Evolutionary conservation across 176 grass and related monocot species (phyloP).

Genomic region (Oryza meridionalis): DNA sequence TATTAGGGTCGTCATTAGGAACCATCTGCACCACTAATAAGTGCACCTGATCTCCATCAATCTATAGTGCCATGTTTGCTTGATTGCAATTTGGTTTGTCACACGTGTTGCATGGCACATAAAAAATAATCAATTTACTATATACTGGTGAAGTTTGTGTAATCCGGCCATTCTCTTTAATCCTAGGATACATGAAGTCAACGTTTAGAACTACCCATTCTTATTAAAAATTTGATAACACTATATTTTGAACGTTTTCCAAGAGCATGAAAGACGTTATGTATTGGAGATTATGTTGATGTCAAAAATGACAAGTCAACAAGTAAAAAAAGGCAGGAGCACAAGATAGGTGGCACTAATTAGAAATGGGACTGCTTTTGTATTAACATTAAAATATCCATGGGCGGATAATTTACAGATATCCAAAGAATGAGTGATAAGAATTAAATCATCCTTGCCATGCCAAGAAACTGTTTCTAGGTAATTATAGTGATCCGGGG

Average conservation of each 20-base stretch:
- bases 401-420: neutral
- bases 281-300: neutral
- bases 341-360: slow-evolving; percentile 11
- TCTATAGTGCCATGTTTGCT: neutral
- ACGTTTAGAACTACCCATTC: neutral
- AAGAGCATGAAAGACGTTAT: neutral
- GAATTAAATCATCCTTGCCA: slow-evolving; percentile 15
- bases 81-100: neutral
- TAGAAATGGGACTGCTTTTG: neutral
- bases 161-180: neutral
- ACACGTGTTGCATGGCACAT: neutral
- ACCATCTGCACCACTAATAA: neutral
- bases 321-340: neutral
- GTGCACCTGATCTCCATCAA: neutral
- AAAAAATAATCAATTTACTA: slow-evolving; percentile 12
- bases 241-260: neutral
- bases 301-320: neutral
- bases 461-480: neutral
- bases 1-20: neutral
- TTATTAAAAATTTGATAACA: neutral
- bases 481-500: neutral
- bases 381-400: slow-evolving; percentile 30
- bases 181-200: neutral
- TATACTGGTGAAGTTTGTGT: neutral
- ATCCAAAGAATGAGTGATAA: neutral